Base-by-base conservation (phyloP, 768 basidiomycete species). In the Trametes meyenii region DNA sequence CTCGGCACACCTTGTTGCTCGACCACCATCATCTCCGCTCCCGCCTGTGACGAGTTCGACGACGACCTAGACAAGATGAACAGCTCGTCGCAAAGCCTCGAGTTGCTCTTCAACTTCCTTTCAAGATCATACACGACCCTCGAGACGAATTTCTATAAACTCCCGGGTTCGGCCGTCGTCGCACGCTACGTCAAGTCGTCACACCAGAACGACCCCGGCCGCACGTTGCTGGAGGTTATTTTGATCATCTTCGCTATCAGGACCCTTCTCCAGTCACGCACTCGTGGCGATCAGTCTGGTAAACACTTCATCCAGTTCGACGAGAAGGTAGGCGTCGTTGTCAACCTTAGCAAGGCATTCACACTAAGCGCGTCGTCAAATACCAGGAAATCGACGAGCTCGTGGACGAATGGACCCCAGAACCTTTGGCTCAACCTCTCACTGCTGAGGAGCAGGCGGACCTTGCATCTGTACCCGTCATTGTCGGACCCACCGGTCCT, bases 191-290 rank as follows among this genome's bases (percentile, higher is more conserved):
- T 98, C 77, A 89, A 85, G 76, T 94, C 92, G 29, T 96, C 93
- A 0, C 96, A 99, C 74, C 91, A 92, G 74, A 91, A 99, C 72
- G 97, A 99, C 75, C 97, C 97, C 1, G 92, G 90, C 35, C 82
- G 97, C 55, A 94, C 94, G 0, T 67, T 98, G 10, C 83, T 99
- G 52, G 97, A 99, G 75, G 73, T 98, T 21, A 85, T 96, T 51
- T 84, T 99, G 38, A 72, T 95, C 55, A 78, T 92, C 46, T 97
- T 98, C 69, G 94, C 92, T 21, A 83, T 98, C 55, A 79, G 93
- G 58, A 98, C 96, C 0, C 78, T 98, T n/a, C 73, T 97, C 44
- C 94, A 96, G 76, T 89, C 89, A 10, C 80, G 96, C 36, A 98
- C 96, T 0, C 82, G 94, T 40, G 89, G 90, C 49, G 95, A 97